Conservation (phyloP, 257 asterid genomes). For the Linaria vulgaris region DNA sequence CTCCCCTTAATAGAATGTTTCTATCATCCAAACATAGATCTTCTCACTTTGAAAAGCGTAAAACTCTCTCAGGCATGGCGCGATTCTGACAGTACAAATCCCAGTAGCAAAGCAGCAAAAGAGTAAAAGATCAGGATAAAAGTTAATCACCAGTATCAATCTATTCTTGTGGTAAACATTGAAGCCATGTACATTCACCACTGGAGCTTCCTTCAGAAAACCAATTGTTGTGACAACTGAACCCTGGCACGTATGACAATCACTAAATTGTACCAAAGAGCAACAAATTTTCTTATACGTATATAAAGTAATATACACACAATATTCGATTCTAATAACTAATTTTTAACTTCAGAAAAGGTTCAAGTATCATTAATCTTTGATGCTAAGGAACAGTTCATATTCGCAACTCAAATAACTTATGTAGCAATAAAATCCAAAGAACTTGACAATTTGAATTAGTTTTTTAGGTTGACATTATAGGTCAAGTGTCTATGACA, state of each 20-base stretch:
- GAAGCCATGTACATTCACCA: conserved; percentile 81
- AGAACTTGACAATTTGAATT: not conserved
- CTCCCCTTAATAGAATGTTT: conserved; percentile 4
- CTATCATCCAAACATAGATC: conserved; percentile 12
- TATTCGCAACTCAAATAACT: too few relatives aligned
- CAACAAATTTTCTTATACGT: not conserved
- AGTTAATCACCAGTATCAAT: conserved; percentile 69
- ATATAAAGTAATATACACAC: not conserved
- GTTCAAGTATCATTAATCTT: too few relatives aligned
- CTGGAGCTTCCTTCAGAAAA: conserved; percentile 89
- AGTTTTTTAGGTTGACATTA: conserved; percentile 1
- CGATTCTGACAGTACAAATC: not conserved
- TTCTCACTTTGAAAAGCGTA: too few relatives aligned
- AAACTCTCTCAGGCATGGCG: too few relatives aligned
- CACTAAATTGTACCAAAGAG: conserved; percentile 21
- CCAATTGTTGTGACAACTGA: conserved; percentile 75
- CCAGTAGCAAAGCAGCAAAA: conserved; percentile 17
- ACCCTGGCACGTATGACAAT: conserved; percentile 47
- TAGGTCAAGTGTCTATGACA: not conserved
- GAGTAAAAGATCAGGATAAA: conserved; percentile 21
- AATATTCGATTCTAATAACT: too few relatives aligned
- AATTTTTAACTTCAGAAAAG: too few relatives aligned
- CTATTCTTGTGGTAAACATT: conserved; percentile 96
- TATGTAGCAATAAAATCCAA: not conserved
- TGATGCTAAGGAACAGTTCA: too few relatives aligned